Conservation (phyloP, 768 basidiomycete genomes). For the Collybiopsis confluens region DNA sequence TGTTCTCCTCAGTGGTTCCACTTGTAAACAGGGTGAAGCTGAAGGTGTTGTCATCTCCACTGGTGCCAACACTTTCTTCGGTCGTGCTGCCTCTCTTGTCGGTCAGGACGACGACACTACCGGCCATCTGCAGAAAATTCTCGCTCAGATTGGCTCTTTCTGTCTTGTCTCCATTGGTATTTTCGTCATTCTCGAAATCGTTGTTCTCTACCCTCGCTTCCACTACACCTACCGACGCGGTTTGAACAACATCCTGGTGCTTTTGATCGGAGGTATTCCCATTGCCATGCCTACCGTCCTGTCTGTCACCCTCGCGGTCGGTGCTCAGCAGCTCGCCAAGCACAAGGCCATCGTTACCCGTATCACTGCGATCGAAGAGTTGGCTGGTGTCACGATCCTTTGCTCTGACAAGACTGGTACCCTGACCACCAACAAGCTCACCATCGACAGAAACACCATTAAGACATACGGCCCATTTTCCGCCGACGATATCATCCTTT, state of each 20-base stretch:
- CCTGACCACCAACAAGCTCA: conserved; percentile 98
- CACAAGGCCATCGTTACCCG: conserved; percentile 99
- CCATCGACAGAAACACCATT: conserved; percentile 90
- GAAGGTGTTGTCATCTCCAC: conserved; percentile 99
- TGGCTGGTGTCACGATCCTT: conserved; percentile 96
- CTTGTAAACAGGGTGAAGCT: conserved; percentile 98
- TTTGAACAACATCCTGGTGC: conserved; percentile 95
- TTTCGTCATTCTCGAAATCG: conserved; percentile 92
- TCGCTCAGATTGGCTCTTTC: conserved; percentile 97
- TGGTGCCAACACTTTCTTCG: conserved; percentile 98
- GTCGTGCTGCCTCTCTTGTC: conserved; percentile 95
- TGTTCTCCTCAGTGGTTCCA: conserved; percentile 69
- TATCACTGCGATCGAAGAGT: conserved; percentile 98
- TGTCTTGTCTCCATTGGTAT: conserved; percentile 94
- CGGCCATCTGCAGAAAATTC: conserved; percentile 97
- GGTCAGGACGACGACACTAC: conserved; percentile 97
- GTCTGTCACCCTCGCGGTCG: conserved; percentile 97
- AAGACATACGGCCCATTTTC: conserved; percentile 87
- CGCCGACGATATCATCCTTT: conserved; percentile 86
- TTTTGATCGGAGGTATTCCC: conserved; percentile 99
- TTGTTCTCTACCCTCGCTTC: conserved; percentile 92
- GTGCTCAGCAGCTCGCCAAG: conserved; percentile 97
- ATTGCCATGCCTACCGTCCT: conserved; percentile 99
- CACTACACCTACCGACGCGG: conserved; percentile 87
- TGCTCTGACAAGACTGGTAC: conserved; percentile 99